Evolutionary conservation across 2,329 filamentous ascomycete species (phyloP), one percentile per base, ranked within the genome.

Genomic region (Pseudonectria foliicola): DNA sequence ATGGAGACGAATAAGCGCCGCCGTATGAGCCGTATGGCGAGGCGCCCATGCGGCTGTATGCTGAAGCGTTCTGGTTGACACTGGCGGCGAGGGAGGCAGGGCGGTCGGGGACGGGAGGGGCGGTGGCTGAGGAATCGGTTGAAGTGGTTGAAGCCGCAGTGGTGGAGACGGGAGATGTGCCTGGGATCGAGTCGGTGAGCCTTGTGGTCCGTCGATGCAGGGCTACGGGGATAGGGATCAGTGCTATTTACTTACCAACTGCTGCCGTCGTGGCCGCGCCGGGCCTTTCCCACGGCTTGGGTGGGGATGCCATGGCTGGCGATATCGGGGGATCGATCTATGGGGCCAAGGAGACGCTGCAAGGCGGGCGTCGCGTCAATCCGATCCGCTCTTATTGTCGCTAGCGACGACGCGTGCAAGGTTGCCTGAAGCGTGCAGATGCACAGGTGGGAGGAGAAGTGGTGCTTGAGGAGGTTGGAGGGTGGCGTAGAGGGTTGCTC

Each of bases 261-360:
- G 54, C 44, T 31, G 55, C 56, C 48, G 65, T 58, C 46, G 67
- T 56, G 49, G 70, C 70, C 43, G 77, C 75, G 63, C 82, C 83
- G 47, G 81, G 75, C 61, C 82, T 77, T 67, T 98, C 92, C 92
- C 92, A 98, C 30, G 92, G 92, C 67, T 98, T 98, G 37, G 92
- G 92, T 57, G 92, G 92, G 62, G 90, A 95, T 45, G 75, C 75
- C 72, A 80, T 80, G 44, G 25, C 41, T 27, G 43, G 33, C 33
- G 24, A 35, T n/a, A 33, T 37, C 18, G 31, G 28, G 33, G 31
- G 31, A 43, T n/a, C n/a, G n/a, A n/a, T n/a, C n/a, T n/a, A n/a
- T n/a, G n/a, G n/a, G n/a, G n/a, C n/a, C n/a, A n/a, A n/a, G n/a
- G n/a, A n/a, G n/a, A n/a, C n/a, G n/a, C n/a, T n/a, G n/a, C n/a